phyloP scores from a whole-genome alignment of 345 rosid species.

The Citrus cavaleriei region DNA sequence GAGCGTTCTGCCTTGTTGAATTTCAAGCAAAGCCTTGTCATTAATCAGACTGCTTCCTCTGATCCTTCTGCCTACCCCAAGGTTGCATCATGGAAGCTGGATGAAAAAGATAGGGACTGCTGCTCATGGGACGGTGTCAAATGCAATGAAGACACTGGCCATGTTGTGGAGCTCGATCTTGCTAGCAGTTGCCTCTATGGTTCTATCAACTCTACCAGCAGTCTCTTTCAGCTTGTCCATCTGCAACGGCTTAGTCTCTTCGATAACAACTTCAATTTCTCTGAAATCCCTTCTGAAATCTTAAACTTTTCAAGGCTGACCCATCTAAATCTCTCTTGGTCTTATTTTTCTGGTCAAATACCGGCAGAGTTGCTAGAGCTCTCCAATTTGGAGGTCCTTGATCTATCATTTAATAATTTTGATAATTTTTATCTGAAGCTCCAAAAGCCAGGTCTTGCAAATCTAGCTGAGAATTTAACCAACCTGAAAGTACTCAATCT shows the following conservation, averaged over 20 bases:
- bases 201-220: slow-evolving; percentile 1
- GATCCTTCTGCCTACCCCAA: background rate
- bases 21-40: background rate
- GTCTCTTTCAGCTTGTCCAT: slow-evolving; percentile 9
- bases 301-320: background rate
- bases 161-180: slow-evolving; percentile 3
- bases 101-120: background rate
- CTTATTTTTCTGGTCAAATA: background rate
- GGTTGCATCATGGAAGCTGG: background rate
- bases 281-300: background rate
- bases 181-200: background rate
- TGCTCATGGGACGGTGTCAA: slow-evolving; percentile 3
- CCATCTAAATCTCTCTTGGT: background rate
- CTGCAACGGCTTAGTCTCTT: slow-evolving; percentile 4
- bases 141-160: slow-evolving; percentile 1
- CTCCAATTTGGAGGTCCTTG: slow-evolving; percentile 4
- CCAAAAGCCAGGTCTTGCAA: background rate
- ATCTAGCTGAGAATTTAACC: slow-evolving; percentile 1
- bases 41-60: background rate
- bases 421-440: background rate
- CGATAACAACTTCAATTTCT: background rate
- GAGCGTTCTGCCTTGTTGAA: background rate
- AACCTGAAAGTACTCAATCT: slow-evolving; percentile 15
- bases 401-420: background rate
- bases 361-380: background rate